A percentile compares a stretch with the other conserved stretches of the same genome.
phyloP scores from a whole-genome alignment of 1,139 yeast genomes.

The Pneumocystis jirovecii region DNA sequence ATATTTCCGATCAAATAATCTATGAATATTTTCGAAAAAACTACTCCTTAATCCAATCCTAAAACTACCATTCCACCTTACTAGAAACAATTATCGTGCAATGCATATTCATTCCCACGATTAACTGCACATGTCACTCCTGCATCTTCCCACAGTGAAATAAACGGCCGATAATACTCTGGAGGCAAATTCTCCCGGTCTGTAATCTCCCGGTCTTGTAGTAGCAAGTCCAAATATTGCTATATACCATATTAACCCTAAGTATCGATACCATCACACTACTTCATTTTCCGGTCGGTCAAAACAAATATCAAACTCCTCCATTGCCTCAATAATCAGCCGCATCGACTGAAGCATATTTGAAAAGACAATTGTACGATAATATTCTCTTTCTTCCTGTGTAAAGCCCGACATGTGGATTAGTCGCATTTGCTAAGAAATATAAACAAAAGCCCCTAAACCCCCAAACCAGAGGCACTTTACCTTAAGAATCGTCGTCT shows the following conservation, averaged over 20 bases:
- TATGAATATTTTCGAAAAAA: constrained; percentile 15
- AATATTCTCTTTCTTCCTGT: constrained; percentile 61
- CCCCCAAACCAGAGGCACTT: not conserved
- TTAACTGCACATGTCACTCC: constrained; percentile 46
- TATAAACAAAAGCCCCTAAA: not conserved
- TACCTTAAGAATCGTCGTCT: constrained; percentile 66
- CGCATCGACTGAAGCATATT: constrained; percentile 84
- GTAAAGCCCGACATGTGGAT: constrained; percentile 77
- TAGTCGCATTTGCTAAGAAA: constrained; percentile 53
- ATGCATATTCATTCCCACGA: constrained; percentile 59
- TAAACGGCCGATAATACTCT: constrained; percentile 17
- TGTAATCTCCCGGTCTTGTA: constrained; percentile 10
- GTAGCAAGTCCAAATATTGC: constrained; percentile 8
- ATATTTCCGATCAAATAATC: constrained; percentile 42
- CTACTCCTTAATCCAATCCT: not conserved
- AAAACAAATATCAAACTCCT: constrained; percentile 9
- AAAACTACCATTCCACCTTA: not conserved
- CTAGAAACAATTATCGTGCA: constrained; percentile 74
- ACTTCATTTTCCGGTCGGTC: constrained; percentile 3
- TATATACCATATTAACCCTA: not conserved
- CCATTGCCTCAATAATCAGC: constrained; percentile 39
- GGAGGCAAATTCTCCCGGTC: constrained; percentile 12
- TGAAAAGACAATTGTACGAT: constrained; percentile 79
- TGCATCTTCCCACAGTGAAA: constrained; percentile 39
- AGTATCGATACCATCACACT: not conserved